These are phyloP conservation scores for Aspergillus nomiae DNA, from an alignment of 2,329 filamentous ascomycete species.

Conservation along the genomic window DNA sequence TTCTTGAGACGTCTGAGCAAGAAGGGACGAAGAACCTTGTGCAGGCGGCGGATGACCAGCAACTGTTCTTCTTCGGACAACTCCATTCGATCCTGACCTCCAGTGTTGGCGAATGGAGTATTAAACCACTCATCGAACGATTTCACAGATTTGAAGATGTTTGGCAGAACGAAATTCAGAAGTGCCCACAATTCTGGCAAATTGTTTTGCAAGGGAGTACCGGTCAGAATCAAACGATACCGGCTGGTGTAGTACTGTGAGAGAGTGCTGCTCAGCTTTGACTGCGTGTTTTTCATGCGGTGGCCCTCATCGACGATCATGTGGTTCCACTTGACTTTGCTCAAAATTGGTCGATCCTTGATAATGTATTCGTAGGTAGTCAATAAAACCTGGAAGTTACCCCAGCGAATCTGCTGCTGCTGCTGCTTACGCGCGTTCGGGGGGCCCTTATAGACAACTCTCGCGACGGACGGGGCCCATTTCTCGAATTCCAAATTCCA, in stretches of 20 bases:
- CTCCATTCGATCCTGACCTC: constrained; percentile 98
- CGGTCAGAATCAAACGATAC: constrained; percentile 94
- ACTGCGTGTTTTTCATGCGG: constrained; percentile 98
- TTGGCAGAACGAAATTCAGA: constrained; percentile 96
- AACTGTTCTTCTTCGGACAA: constrained; percentile 99
- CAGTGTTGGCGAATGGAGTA: constrained; percentile 97
- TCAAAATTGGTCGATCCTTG: constrained; percentile 91
- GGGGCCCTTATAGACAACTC: constrained; percentile 96
- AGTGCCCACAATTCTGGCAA: constrained; percentile 94
- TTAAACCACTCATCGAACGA: constrained; percentile 99
- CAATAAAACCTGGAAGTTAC: constrained; percentile 91
- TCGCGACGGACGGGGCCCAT: constrained; percentile 85
- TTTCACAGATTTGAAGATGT: constrained; percentile 98
- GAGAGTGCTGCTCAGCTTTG: constrained; percentile 92
- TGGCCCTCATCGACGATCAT: constrained; percentile 99
- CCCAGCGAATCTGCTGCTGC: constrained; percentile 90
- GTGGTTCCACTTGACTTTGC: constrained; percentile 99
- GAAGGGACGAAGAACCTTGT: constrained; percentile 97
- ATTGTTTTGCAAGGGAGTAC: constrained; percentile 97
- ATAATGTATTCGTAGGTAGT: constrained; percentile 99
- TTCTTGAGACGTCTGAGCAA: constrained; percentile 97
- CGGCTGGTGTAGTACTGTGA: constrained; percentile 93
- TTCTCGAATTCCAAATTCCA: constrained; percentile 99
- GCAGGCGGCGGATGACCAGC: constrained; percentile 94
- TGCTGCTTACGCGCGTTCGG: constrained; percentile 85